Base-by-base conservation (phyloP, 345 rosid genomes). In the Abelmoschus esculentus region DNA sequence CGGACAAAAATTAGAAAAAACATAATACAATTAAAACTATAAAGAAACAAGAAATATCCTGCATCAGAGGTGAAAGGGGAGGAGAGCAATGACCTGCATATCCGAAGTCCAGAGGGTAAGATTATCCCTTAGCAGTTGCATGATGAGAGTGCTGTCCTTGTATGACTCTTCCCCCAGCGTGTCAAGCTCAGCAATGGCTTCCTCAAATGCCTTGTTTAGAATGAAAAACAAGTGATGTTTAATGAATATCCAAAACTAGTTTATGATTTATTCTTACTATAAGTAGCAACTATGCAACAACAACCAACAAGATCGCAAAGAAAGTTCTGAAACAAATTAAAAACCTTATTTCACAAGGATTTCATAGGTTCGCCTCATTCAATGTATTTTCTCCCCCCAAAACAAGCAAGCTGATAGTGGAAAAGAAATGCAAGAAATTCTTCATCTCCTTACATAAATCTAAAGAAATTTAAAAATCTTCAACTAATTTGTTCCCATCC, bases 31-130 rank as follows among this genome's bases (percentile, higher is more conserved):
- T 40, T 40, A 0, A 11, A 40, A 40, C 2, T 40, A 2, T 9
- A 40, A 40, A 3, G 2, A 50, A 15, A 50, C 54, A 50, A 50
- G 19, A n/a, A 10, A 42, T 42, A 10, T 50, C 55, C 19, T 50
- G 55, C 55, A 15, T 50, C 55, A 53, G 57, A 53, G 72, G 32
- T 47, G 8, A 22, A 2, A 18, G 11, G 26, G 40, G 40, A 6
- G 6, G 10, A 6, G 22, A 14, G 14, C 54, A 79, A 75, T 7
- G 52, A 90, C 98, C 95, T 92, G 98, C 72, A 78, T 85, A 79
- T 92, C 98, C 58, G 98, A 92, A 79, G 98, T 92, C 98, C 98
- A 92, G 50, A 92, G 96, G 73, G 98, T 92, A 72, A 92, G 89
- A 81, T 92, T 92, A 74, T 92, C 98, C 83, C 98, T 80, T 11